These are phyloP conservation scores for Cryptococcus sp. DNA, from an alignment of 1,284 basidiomycete species.

Conservation along the genomic window DNA sequence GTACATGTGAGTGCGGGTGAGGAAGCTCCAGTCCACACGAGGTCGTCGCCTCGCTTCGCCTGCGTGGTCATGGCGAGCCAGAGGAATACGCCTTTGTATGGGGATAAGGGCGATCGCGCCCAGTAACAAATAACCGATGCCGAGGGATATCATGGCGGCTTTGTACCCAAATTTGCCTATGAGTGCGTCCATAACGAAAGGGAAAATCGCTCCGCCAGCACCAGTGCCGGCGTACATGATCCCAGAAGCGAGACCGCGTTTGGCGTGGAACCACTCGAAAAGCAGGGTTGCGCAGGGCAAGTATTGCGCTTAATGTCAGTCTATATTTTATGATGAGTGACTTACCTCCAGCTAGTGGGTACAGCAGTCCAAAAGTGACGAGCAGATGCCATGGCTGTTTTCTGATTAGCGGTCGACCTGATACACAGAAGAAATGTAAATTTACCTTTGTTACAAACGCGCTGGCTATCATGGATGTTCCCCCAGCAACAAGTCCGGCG, in stretches of 20 bases:
- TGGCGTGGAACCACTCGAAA: conserved; percentile 49
- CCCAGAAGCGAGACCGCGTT: conserved; percentile 48
- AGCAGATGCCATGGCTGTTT: conserved; percentile 47
- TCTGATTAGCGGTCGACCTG: not conserved
- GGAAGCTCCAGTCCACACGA: conserved; percentile 32
- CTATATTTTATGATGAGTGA: not conserved
- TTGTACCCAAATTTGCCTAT: conserved; percentile 50
- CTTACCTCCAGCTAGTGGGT: conserved; percentile 44
- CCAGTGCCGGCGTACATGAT: conserved; percentile 52
- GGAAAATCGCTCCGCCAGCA: conserved; percentile 48
- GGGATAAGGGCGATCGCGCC: conserved; percentile 39
- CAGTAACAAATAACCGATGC: conserved; percentile 37
- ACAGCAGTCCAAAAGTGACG: conserved; percentile 45
- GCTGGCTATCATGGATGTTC: conserved; percentile 30
- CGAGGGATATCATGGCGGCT: conserved; percentile 46
- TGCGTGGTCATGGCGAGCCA: conserved; percentile 16
- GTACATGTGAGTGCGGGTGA: conserved; percentile 31
- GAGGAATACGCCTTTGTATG: conserved; percentile 47
- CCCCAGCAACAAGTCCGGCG: conserved; percentile 31
- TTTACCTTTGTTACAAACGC: conserved; percentile 44
- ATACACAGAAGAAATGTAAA: not conserved
- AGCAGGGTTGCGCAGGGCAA: conserved; percentile 50
- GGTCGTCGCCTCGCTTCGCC: not conserved
- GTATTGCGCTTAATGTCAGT: conserved; percentile 29
- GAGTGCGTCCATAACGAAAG: conserved; percentile 44